Base-by-base conservation (phyloP, 176 grass and related monocot species). In the Oryza australiensis region DNA sequence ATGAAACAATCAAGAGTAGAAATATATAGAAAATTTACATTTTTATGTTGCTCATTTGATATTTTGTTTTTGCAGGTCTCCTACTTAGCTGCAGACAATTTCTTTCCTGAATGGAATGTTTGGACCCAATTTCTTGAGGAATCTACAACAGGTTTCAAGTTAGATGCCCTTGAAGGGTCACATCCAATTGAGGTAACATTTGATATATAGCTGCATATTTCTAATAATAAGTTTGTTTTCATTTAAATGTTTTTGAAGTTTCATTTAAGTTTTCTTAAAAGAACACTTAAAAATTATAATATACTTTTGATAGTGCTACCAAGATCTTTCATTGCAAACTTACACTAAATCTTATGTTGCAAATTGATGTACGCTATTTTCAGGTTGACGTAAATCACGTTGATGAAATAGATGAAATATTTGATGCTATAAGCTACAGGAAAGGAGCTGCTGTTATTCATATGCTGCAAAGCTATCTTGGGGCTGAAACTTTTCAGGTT, bases 381-480 rank as follows among this genome's bases (percentile, higher is more conserved):
- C 79, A 98, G 95, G 95, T 98, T 62, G 95, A 98, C 79, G 75
- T 98, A 75, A 94, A 98, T 89, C 92, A 98, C 88, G 92, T 90
- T 41, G 90, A 84, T 85, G 92, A 94, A 87, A 95, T 95, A 86
- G 95, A 98, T 82, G 95, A 98, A 80, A 98, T 98, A 79, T 98
- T 98, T 86, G 92, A 98, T 91, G 95, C 90, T 87, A 98, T 98
- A 89, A 98, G 95, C 92, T 98, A 98, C 45, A 98, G 83, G 83
- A 98, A 95, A 91, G 95, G 95, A 28, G 95, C 95, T 20, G 79
- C 95, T 84, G 92, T 98, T 80, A 98, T 98, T 86, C 88, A 79
- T 26, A 98, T 98, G 95, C 82, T 98, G 82, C 92, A 98, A 85
- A 98, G 88, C 86, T 98, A 98, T 75, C 88, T 98, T 82, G 95